phyloP scores from a whole-genome alignment of 2,329 filamentous ascomycete species.

The Rutstroemia sp. region DNA sequence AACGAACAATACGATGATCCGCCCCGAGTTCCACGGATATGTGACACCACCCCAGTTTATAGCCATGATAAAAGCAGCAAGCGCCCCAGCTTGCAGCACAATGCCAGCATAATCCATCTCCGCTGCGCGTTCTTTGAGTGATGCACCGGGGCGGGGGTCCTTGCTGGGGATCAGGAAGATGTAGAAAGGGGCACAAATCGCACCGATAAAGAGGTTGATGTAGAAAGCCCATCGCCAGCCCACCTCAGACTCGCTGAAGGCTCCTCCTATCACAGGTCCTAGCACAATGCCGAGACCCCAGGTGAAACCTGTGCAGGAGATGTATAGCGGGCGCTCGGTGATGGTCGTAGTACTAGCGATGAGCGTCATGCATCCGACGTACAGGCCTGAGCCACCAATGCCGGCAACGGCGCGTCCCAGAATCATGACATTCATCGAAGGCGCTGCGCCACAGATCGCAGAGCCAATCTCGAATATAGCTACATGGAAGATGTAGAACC shows the following conservation, averaged over 20 bases:
- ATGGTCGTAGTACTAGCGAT: conserved; percentile 26
- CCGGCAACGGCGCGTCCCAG: conserved; percentile 36
- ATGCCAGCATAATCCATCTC: conserved; percentile 23
- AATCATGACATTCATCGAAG: conserved; percentile 35
- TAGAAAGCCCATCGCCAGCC: conserved; percentile 40
- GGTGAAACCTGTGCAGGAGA: conserved; percentile 24
- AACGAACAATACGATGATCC: not conserved
- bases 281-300: conserved; percentile 34
- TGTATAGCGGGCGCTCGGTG: conserved; percentile 29
- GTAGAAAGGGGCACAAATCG: conserved; percentile 31
- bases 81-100: conserved; percentile 1
- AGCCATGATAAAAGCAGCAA: conserved; percentile 9
- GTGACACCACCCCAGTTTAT: not conserved
- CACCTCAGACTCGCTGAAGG: conserved; percentile 22
- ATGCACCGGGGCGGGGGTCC: not conserved
- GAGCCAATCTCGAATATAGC: conserved; percentile 19
- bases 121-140: conserved; percentile 27
- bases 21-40: not conserved
- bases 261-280: conserved; percentile 27
- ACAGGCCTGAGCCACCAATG: conserved; percentile 29
- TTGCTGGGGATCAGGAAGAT: conserved; percentile 37
- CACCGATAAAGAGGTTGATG: conserved; percentile 46
- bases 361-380: conserved; percentile 31
- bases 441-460: conserved; percentile 24
- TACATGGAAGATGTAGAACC: conserved; percentile 16